Conservation (phyloP, 768 basidiomycete species). For the Trametes punicea region DNA sequence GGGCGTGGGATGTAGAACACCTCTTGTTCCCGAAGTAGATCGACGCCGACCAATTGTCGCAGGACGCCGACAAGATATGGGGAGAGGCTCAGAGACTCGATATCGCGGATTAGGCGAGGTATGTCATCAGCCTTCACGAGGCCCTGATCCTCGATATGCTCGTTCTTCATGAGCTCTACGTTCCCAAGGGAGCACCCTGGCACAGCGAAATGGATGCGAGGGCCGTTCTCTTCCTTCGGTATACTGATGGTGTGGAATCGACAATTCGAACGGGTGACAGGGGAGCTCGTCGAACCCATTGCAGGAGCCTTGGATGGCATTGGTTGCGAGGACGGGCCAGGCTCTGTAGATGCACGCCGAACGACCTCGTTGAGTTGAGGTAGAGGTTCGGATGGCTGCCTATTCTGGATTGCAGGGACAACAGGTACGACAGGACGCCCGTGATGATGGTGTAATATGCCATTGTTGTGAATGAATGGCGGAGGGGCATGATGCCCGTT, state of each 20-base stretch:
- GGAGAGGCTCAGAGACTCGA: slow-evolving; percentile 50
- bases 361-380: neutral
- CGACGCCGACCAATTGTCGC: slow-evolving; percentile 60
- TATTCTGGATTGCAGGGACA: neutral
- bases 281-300: slow-evolving; percentile 34
- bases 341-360: slow-evolving; percentile 1
- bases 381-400: slow-evolving; percentile 8
- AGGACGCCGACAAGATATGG: slow-evolving; percentile 53
- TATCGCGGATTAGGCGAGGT: slow-evolving; percentile 40
- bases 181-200: slow-evolving; percentile 65
- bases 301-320: slow-evolving; percentile 3
- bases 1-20: slow-evolving; percentile 57
- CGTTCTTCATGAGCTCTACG: slow-evolving; percentile 49
- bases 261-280: slow-evolving; percentile 66
- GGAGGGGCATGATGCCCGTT: slow-evolving; percentile 12
- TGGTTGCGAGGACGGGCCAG: slow-evolving; percentile 13
- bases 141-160: slow-evolving; percentile 61
- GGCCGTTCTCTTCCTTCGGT: slow-evolving; percentile 47
- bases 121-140: slow-evolving; percentile 49
- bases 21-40: slow-evolving; percentile 61
- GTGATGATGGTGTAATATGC: slow-evolving; percentile 29
- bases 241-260: slow-evolving; percentile 67
- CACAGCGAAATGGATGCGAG: slow-evolving; percentile 59
- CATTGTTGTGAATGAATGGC: slow-evolving; percentile 28
- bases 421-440: slow-evolving; percentile 12